phyloP scores from a whole-genome alignment of 495 filamentous ascomycete genomes.

The Podospora pseudopauciseta region DNA sequence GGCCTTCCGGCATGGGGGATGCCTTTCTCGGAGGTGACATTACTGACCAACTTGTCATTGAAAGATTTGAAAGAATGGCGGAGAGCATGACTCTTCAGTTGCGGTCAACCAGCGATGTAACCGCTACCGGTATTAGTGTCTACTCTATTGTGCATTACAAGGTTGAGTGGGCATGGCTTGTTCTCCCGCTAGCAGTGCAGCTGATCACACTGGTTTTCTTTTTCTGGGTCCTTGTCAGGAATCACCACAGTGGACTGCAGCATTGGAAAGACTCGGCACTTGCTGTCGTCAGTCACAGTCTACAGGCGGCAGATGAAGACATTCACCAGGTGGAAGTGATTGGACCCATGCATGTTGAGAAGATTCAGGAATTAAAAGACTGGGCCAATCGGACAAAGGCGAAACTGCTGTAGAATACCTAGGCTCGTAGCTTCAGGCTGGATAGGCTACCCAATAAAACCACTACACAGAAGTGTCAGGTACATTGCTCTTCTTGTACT shows the following conservation, averaged over 20 bases:
- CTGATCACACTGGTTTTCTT: constrained; percentile 6
- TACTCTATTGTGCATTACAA: constrained; percentile 2
- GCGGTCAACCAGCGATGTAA: background rate
- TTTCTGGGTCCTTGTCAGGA: constrained; percentile 8
- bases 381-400: background rate
- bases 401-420: background rate
- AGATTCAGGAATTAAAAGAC: background rate
- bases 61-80: constrained; percentile 8
- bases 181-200: constrained; percentile 12
- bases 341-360: constrained; percentile 1
- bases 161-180: constrained; percentile 17
- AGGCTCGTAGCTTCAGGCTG: background rate
- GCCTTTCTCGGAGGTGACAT: constrained; percentile 15
- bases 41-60: background rate
- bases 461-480: no score
- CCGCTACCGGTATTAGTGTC: constrained; percentile 4
- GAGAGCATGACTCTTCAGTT: constrained; percentile 20
- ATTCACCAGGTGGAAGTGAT: background rate
- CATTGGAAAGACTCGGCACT: constrained; percentile 17
- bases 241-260: constrained; percentile 5
- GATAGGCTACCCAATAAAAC: no score
- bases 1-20: constrained; percentile 6
- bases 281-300: constrained; percentile 6
- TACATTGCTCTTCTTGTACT: constrained; percentile 34
- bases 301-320: background rate